Base-by-base conservation (phyloP, 441 rosid genomes). In the Croton setiger region DNA sequence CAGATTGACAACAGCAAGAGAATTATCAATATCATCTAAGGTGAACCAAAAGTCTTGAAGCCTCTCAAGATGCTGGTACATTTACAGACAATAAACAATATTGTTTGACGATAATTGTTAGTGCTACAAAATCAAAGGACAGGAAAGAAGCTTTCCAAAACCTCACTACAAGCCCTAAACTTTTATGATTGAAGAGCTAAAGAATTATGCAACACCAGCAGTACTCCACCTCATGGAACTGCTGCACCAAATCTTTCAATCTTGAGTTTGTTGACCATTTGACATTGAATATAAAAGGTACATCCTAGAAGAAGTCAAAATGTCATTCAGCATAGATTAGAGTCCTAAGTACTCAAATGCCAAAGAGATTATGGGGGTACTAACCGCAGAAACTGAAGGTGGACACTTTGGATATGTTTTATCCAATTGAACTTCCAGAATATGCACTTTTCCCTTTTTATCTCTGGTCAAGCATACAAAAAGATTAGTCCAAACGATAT, bases 41-140 rank as follows among this genome's bases (percentile, higher is more conserved):
- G 84, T 80, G 63, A 86, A 83, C 96, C 94, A 88, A 68, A 89
- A 84, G 58, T 81, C 91, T 74, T 84, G 87, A 72, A 89, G 89
- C 64, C 64, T 81, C 72, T 83, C 85, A 73, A 89, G 67, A 83
- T 89, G 96, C 91, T 88, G 75, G 13, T 60, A 60, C 21, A 33
- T 43, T 51, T 15, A 18, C 11, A 43, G n/a, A 64, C 49, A 63
- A 62, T 36, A 0, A 58, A 64, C 37, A 60, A 69, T 3, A 15
- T 71, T 14, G 23, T 14, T 14, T 60, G 39, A 66, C 49, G 39
- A 35, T 35, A 21, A 45, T 68, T 53, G n/a, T 57, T 36, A 45
- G 27, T 51, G 47, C 4, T 56, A 33, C 11, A 63, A 60, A 18
- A 75, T 27, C 63, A 58, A n/a, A 33, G 70, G 44, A 58, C 45